Conservation (phyloP, 768 basidiomycete genomes). For the Myochromella boudieri region DNA sequence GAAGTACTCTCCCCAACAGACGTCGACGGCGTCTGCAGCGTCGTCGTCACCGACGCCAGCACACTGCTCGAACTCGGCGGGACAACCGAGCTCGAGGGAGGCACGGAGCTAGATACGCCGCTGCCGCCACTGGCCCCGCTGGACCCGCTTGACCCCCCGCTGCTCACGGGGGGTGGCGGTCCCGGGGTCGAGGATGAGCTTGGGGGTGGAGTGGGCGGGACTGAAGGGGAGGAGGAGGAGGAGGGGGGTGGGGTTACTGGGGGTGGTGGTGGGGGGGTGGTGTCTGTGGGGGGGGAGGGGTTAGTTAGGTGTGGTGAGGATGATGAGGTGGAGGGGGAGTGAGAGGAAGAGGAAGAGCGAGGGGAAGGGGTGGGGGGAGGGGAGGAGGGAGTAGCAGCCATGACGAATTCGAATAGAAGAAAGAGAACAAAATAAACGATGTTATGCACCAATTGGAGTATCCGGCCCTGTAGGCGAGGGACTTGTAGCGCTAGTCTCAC, state of each 20-base stretch:
- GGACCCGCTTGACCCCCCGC: no score
- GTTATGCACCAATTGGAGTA: no score
- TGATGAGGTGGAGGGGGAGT: background rate
- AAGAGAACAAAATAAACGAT: no score
- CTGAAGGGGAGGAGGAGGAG: background rate
- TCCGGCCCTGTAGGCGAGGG: no score
- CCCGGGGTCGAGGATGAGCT: background rate
- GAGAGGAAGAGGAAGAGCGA: background rate
- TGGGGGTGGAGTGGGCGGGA: background rate
- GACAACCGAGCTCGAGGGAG: background rate
- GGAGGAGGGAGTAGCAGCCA: background rate
- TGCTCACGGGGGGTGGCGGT: background rate
- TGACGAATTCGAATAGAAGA: no score
- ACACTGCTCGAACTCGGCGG: background rate
- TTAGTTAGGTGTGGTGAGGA: background rate
- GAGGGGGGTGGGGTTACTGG: background rate
- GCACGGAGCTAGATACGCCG: background rate
- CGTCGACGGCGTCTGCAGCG: background rate
- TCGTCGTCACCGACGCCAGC: background rate
- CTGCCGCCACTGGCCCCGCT: no score
- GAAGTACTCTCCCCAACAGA: conserved; percentile 2
- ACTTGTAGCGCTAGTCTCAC: no score
- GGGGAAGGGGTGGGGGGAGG: background rate
- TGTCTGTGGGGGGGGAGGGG: background rate
- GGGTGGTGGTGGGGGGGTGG: background rate